Percentiles rank a stretch among this genome's conserved stretches.
Evolutionary conservation across 2,329 filamentous ascomycete genomes (phyloP).

Genomic region (Penicillium freii): DNA sequence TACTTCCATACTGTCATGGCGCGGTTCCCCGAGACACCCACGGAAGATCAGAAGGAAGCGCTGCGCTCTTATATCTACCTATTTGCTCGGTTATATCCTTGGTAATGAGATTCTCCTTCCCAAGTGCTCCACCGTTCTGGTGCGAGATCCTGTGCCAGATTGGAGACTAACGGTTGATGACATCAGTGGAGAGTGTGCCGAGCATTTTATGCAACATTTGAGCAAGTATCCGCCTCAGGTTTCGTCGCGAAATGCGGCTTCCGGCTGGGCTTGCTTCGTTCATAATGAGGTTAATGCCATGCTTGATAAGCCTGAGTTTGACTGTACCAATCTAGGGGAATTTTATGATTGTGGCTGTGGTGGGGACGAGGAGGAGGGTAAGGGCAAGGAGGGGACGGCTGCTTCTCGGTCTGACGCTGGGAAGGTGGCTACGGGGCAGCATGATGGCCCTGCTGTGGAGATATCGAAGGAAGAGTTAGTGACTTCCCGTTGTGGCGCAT

Average conservation of each 20-base stretch:
- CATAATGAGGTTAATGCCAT: slow-evolving; percentile 66
- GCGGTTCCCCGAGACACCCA: slow-evolving; percentile 63
- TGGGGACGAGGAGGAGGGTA: slow-evolving; percentile 49
- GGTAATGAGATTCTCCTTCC: slow-evolving; percentile 38
- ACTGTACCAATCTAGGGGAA: slow-evolving; percentile 63
- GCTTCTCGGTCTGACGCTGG: slow-evolving; percentile 8
- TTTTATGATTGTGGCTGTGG: slow-evolving; percentile 67
- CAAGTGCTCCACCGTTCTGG: not conserved
- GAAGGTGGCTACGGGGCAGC: slow-evolving; percentile 4
- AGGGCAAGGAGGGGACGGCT: slow-evolving; percentile 12
- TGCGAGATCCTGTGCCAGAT: not conserved
- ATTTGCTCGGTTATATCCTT: slow-evolving; percentile 65
- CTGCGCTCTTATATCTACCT: slow-evolving; percentile 61
- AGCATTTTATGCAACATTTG: slow-evolving; percentile 61
- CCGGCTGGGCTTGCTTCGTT: slow-evolving; percentile 65
- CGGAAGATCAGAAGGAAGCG: slow-evolving; percentile 58
- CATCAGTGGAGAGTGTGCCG: slow-evolving; percentile 61
- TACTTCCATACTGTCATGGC: slow-evolving; percentile 66
- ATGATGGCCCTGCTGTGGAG: slow-evolving; percentile 31
- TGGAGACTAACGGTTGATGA: slow-evolving; percentile 14
- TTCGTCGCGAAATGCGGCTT: slow-evolving; percentile 59
- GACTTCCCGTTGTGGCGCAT: not conserved
- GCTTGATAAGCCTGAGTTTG: slow-evolving; percentile 60
- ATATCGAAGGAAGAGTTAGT: slow-evolving; percentile 40
- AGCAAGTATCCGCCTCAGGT: slow-evolving; percentile 64